Evolutionary conservation across 1,284 basidiomycete genomes (phyloP).

Genomic region (Ganoderma resinaceum): DNA sequence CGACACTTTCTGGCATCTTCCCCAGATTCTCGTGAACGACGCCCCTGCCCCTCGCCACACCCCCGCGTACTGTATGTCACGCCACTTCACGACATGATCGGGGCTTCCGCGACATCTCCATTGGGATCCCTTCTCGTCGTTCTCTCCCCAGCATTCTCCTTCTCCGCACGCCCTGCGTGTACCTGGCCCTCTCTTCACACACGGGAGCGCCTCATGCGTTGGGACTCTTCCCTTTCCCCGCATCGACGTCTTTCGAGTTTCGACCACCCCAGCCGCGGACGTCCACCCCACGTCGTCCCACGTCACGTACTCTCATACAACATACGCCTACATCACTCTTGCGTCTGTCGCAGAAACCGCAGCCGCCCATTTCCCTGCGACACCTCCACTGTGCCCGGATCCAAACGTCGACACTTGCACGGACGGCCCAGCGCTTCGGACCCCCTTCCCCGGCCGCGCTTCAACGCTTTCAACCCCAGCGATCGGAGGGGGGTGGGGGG

Average conservation of each 20-base stretch:
- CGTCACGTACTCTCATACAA: neutral
- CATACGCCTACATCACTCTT: neutral
- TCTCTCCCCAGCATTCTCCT: neutral
- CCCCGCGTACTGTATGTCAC: neutral
- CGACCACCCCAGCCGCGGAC: neutral
- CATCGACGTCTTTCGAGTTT: neutral
- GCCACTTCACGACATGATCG: neutral
- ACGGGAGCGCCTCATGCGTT: neutral
- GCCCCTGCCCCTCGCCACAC: neutral
- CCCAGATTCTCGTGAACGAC: conserved; percentile 13
- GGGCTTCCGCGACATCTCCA: conserved; percentile 7
- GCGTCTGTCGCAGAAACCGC: neutral
- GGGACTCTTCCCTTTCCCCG: neutral
- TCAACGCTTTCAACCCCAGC: neutral
- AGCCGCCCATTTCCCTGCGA: neutral
- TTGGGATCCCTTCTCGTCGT: conserved; percentile 2
- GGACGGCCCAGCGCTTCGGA: neutral
- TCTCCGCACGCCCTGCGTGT: neutral
- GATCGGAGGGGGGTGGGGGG: too few relatives aligned
- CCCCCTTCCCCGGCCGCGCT: neutral
- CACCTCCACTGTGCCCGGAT: neutral
- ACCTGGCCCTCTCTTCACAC: neutral
- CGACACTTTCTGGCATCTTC: neutral
- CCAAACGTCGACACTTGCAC: neutral
- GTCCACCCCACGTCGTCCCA: neutral